These are phyloP conservation scores for Cyberlindnera xylosilytica DNA, from an alignment of 805 yeast genomes.

Conservation along the genomic window DNA sequence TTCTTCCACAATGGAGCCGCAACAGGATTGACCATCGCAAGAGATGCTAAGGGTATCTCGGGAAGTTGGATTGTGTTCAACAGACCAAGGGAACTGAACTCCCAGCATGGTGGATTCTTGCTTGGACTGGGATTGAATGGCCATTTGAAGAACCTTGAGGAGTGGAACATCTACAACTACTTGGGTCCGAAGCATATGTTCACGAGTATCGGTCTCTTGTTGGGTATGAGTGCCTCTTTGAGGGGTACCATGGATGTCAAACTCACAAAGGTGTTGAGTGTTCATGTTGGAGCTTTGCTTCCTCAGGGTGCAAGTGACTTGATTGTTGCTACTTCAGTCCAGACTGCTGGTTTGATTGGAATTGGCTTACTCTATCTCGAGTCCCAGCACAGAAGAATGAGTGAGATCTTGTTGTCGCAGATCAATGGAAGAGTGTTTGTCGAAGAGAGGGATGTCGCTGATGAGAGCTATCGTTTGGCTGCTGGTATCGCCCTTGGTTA, in stretches of 20 bases:
- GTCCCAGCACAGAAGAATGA: slow-evolving; percentile 82
- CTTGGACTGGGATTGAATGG: slow-evolving; percentile 91
- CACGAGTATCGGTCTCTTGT: slow-evolving; percentile 80
- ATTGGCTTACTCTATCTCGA: slow-evolving; percentile 80
- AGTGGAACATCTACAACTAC: slow-evolving; percentile 95
- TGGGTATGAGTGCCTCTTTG: slow-evolving; percentile 92
- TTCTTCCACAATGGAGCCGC: slow-evolving; percentile 90
- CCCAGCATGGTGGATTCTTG: slow-evolving; percentile 94
- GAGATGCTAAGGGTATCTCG: slow-evolving; percentile 61
- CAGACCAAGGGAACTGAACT: slow-evolving; percentile 56
- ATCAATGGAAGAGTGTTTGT: slow-evolving; percentile 50
- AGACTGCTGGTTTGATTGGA: slow-evolving; percentile 88
- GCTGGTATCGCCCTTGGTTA: slow-evolving; percentile 89
- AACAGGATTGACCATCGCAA: slow-evolving; percentile 74
- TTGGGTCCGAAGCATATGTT: slow-evolving; percentile 83
- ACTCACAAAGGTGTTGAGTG: slow-evolving; percentile 85
- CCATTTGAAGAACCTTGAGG: slow-evolving; percentile 76
- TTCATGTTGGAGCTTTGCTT: slow-evolving; percentile 85
- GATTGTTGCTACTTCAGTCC: slow-evolving; percentile 78
- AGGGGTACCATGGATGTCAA: slow-evolving; percentile 81
- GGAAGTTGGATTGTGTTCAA: slow-evolving; percentile 94
- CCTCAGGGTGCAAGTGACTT: slow-evolving; percentile 91
- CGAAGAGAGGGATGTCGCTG: slow-evolving; percentile 53
- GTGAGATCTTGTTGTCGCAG: slow-evolving; percentile 72
- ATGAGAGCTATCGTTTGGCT: slow-evolving; percentile 80